A percentile compares a stretch with the other conserved stretches of the same genome.
Evolutionary conservation across 139 green algal species (phyloP).

Genomic region (Coelastrella sp.): DNA sequence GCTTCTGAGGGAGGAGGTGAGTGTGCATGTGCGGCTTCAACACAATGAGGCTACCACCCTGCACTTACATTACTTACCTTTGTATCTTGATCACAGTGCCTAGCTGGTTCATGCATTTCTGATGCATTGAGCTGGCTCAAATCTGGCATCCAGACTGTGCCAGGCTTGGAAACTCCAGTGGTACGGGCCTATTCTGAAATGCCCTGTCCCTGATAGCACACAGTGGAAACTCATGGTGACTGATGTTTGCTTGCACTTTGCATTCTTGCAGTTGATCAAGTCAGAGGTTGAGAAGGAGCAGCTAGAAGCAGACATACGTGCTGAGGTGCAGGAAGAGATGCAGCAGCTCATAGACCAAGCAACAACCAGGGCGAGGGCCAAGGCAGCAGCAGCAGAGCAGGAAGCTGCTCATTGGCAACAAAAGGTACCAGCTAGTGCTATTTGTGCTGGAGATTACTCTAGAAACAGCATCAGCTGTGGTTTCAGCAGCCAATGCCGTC

Average conservation of each 20-base stretch:
- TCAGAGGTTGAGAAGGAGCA: slow-evolving; percentile 50
- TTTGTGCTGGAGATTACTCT: background rate
- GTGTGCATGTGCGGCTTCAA: too few species aligned
- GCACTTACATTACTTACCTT: too few species aligned
- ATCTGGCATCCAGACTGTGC: too few species aligned
- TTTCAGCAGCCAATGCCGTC: background rate
- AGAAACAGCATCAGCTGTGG: background rate
- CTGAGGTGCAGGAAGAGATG: slow-evolving; percentile 61
- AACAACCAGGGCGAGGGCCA: background rate
- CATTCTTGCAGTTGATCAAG: slow-evolving; percentile 35
- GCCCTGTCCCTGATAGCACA: too few species aligned
- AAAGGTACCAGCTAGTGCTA: background rate
- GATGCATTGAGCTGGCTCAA: too few species aligned
- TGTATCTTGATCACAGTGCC: too few species aligned
- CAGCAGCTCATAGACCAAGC: background rate
- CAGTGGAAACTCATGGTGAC: background rate
- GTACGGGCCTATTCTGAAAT: too few species aligned
- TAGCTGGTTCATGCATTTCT: too few species aligned
- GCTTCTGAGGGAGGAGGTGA: slow-evolving; percentile 50
- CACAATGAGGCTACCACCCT: too few species aligned
- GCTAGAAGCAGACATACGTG: slow-evolving; percentile 32
- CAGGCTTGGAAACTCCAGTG: too few species aligned
- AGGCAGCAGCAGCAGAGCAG: background rate
- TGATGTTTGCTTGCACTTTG: background rate
- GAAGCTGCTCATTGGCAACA: background rate